Evolutionary conservation across 345 rosid species (phyloP).

Genomic region (Theobroma cacao): DNA sequence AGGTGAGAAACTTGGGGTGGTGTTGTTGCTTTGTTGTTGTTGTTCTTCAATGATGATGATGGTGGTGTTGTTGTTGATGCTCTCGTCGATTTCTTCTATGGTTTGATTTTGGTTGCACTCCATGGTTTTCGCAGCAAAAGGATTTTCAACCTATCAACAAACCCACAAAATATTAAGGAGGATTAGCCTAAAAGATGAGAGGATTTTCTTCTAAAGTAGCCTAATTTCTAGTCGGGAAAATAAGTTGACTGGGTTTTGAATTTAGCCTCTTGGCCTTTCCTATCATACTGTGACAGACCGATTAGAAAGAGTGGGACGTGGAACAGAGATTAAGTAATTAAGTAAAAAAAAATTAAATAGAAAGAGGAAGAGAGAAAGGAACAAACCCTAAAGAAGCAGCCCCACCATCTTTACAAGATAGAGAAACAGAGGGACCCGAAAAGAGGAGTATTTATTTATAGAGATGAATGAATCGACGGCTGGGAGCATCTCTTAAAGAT

Average conservation of each 20-base stretch:
- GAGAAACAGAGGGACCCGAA: neutral
- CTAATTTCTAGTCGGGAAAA: neutral
- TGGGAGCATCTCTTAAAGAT: neutral
- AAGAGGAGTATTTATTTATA: neutral
- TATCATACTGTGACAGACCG: neutral
- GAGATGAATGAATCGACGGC: neutral
- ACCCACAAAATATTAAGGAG: neutral
- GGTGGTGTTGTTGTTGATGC: conserved; percentile 12
- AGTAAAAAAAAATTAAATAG: neutral
- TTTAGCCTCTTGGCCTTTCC: neutral
- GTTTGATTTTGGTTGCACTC: conserved; percentile 28
- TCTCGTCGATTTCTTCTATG: conserved; percentile 39
- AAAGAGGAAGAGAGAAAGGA: neutral
- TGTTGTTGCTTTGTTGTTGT: conserved; percentile 7
- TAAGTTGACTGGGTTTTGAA: neutral
- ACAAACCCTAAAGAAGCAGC: neutral
- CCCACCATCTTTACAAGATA: neutral
- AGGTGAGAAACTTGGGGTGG: conserved; percentile 21
- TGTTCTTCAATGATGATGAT: conserved; percentile 15
- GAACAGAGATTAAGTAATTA: neutral
- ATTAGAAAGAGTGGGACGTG: neutral
- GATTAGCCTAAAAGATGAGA: neutral
- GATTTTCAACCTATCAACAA: neutral
- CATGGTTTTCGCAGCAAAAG: conserved; percentile 9
- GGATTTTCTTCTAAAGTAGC: neutral